Evolutionary conservation across 176 grass and related monocot species (phyloP).

Genomic region (Bromus sterilis): DNA sequence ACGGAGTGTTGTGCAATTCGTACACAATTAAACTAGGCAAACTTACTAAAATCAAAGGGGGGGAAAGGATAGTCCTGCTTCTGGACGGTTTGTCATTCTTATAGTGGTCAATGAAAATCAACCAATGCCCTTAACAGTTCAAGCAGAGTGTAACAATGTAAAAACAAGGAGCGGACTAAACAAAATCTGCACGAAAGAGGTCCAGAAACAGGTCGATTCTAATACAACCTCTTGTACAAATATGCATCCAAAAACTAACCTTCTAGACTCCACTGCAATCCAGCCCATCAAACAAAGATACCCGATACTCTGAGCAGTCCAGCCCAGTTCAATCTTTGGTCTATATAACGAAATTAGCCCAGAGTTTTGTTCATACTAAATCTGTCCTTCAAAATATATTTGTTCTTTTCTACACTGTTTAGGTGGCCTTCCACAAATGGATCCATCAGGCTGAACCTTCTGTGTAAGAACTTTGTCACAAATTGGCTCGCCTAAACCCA

Average conservation of each 20-base stretch:
- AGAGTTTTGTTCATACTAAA: not conserved
- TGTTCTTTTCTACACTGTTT: not conserved
- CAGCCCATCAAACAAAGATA: not conserved
- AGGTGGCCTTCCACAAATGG: not conserved
- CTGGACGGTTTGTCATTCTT: not conserved
- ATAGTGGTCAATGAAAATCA: too few species aligned
- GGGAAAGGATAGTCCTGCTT: not conserved
- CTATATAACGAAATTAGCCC: not conserved
- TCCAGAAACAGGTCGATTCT: not conserved
- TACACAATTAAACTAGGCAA: not conserved
- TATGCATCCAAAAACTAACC: not conserved
- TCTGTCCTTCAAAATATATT: not conserved
- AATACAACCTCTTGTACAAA: not conserved
- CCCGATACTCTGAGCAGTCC: not conserved
- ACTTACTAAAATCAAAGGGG: too few species aligned
- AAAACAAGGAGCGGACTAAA: not conserved
- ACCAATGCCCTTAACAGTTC: not conserved
- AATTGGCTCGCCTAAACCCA: not conserved
- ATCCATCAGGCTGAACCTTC: not conserved
- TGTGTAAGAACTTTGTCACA: not conserved
- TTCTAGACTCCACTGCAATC: not conserved
- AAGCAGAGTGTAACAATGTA: not conserved
- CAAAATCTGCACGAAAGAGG: not conserved
- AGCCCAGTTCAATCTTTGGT: not conserved
- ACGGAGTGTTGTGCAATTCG: not conserved